Percentiles rank a stretch among this genome's conserved stretches.
Conservation (phyloP, 2,329 filamentous ascomycete genomes). For the Hypoxylon sp. region DNA sequence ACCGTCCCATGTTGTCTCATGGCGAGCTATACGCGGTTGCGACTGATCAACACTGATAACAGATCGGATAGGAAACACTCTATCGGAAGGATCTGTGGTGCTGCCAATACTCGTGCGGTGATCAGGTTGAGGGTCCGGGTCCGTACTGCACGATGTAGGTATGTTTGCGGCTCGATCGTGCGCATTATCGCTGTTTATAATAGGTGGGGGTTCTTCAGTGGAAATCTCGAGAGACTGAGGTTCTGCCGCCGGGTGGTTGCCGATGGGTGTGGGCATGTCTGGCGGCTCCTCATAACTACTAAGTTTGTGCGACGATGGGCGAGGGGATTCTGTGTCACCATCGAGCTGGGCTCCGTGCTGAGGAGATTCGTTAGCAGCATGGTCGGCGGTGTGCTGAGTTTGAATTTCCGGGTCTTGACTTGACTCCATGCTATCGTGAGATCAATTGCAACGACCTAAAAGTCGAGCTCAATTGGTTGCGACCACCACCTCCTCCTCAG, state of each 20-base stretch:
- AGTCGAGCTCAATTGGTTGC: constrained; percentile 34
- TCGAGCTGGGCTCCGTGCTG: constrained; percentile 9
- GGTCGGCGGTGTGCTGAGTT: constrained; percentile 16
- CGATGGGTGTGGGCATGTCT: constrained; percentile 22
- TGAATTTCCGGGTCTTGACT: constrained; percentile 27
- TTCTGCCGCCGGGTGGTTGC: constrained; percentile 7
- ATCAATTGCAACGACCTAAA: constrained; percentile 40
- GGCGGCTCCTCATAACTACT: constrained; percentile 10
- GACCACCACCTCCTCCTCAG: constrained; percentile 13
- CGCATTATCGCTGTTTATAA: constrained; percentile 8
- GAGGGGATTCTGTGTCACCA: constrained; percentile 10
- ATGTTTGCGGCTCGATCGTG: constrained; percentile 32
- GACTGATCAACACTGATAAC: constrained; percentile 77
- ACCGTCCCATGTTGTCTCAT: constrained; percentile 52
- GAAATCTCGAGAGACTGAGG: constrained; percentile 20
- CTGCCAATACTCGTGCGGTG: constrained; percentile 52
- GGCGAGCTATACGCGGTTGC: constrained; percentile 57
- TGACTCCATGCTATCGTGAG: constrained; percentile 36
- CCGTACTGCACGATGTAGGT: constrained; percentile 61
- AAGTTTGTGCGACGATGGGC: constrained; percentile 13
- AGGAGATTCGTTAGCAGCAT: constrained; percentile 17
- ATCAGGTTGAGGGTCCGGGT: constrained; percentile 60
- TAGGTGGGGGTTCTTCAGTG: constrained; percentile 11
- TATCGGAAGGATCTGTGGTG: constrained; percentile 63
- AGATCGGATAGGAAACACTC: constrained; percentile 87